Base-by-base conservation (phyloP, 768 basidiomycete genomes). In the Clathrus columnatus region DNA sequence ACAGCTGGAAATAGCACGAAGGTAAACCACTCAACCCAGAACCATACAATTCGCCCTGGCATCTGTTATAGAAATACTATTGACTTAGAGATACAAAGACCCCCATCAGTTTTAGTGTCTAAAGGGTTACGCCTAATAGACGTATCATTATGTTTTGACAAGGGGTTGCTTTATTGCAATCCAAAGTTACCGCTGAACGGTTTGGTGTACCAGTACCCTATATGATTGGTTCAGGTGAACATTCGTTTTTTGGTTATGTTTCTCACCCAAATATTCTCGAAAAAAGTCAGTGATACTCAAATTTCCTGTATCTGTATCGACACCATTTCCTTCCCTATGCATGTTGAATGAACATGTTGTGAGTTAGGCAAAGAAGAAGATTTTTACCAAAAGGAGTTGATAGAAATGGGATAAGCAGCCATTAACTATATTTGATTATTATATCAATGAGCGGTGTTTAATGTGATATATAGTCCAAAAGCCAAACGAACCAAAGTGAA, bases 131-230 rank as follows among this genome's bases (percentile, higher is more conserved):
- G n/a, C n/a, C 4, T 36, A 14, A 36, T 14, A 36, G 8, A 21
- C 41, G 20, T 21, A 18, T n/a, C 51, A 23, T 24, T 4, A 64
- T 61, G 44, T 57, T 54, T 43, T 61, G 21, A 51, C 60, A 65
- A 0, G 62, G 62, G 0, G 61, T 62, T 10, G 60, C 62, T 26
- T 56, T 57, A 50, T 62, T 63, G 55, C 64, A 65, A 54, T 65
- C 59, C 50, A 65, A 20, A 1, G 60, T 52, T 4, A 65, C 61
- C 0, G 56, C 60, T 7, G 64, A 61, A 27, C 64, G 64, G 23
- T 61, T 63, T 2, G 61, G 58, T 1, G 62, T 65, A 0, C 64
- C 64, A 14, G 60, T 60, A 48, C 64, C 64, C 59, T 27, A 49
- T 29, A 26, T n/a, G 14, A 30, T 54, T 41, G 49, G 51, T 8